A percentile compares a stretch with the other conserved stretches of the same genome.
Evolutionary conservation across 225 moss, liverwort and hornwort genomes (phyloP).

Genomic region (Neckera pumila): DNA sequence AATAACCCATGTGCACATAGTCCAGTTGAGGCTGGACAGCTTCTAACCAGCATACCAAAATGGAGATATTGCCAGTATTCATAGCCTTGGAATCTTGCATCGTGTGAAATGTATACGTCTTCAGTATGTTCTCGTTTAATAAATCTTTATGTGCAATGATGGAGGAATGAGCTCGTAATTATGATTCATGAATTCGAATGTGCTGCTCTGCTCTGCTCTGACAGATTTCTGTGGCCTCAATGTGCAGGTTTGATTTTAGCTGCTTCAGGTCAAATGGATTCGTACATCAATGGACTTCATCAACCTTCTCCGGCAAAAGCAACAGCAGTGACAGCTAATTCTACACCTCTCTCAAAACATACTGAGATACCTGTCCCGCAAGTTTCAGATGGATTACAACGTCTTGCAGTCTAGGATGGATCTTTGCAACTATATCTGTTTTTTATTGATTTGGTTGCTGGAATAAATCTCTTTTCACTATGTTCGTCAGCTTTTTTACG

Average conservation of each 20-base stretch:
- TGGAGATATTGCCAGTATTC: not conserved
- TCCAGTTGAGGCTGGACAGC: not conserved
- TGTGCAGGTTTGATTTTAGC: constrained; percentile 64
- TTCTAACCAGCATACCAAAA: not conserved
- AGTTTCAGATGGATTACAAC: constrained; percentile 3
- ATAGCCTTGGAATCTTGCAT: not conserved
- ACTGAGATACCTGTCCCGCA: not conserved
- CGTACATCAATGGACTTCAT: constrained; percentile 24
- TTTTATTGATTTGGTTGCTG: not conserved
- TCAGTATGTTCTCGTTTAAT: not conserved
- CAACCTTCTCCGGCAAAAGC: not conserved
- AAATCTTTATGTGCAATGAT: not conserved
- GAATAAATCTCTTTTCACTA: not conserved
- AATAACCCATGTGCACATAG: not conserved
- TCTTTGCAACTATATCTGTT: not conserved
- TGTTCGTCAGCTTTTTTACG: not conserved
- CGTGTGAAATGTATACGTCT: not conserved
- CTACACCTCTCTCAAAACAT: not conserved
- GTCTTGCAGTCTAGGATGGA: not conserved
- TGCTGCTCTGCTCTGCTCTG: not conserved
- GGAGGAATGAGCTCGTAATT: not conserved
- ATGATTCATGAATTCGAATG: not conserved
- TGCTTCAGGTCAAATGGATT: constrained; percentile 62
- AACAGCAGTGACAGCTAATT: not conserved
- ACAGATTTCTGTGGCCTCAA: not conserved